Base-by-base conservation (phyloP, 1,284 basidiomycete species). In the Mycosarcoma mackinlayi region DNA sequence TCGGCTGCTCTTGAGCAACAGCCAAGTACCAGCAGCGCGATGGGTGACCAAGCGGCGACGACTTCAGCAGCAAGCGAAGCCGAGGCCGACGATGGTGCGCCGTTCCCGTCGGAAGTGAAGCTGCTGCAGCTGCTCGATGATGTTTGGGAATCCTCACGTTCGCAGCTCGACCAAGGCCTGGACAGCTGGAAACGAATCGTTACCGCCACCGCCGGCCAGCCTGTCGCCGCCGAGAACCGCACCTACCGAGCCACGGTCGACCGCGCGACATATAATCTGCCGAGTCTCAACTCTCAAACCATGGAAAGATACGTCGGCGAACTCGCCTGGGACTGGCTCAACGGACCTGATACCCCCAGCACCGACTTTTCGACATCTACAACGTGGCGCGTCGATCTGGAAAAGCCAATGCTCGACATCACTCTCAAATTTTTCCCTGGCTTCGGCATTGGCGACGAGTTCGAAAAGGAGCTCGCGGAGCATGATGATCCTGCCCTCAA, bases 201-300 rank as follows among this genome's bases (percentile, higher is more conserved):
- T 21, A 37, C 40, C 10, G 40, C 64, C 16, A 44, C 46, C 14
- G 54, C 50, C 4, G 53, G 52, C 33, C 21, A 16, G 16, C 23
- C 54, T 1, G 8, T 54, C 13, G 13, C 33, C 6, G 34, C 54
- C 9, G 25, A 38, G 6, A 46, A 55, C 14, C 55, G 56, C 37
- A 73, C 56, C 5, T 80, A 69, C 50, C 55, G 74, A 21, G 73
- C 70, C 3, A 56, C 45, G 3, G 76, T 78, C 33, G 79, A 81
- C 31, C 65, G 79, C 6, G 70, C 69, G 14, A 73, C 70, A n/a
- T 81, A 78, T 66, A 65, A 75, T 46, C 52, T 81, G 13, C 79
- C 79, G 4, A 75, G 67, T 11, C 57, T 81, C 33, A 79, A 72
- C 52, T 70, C 75, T 19, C 54, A 51, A 23, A 48, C 57, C 11